A percentile compares a stretch with the other conserved stretches of the same genome.
Conservation (phyloP, 2,329 filamentous ascomycete species). For the Cryoendolithus antarcticus region DNA sequence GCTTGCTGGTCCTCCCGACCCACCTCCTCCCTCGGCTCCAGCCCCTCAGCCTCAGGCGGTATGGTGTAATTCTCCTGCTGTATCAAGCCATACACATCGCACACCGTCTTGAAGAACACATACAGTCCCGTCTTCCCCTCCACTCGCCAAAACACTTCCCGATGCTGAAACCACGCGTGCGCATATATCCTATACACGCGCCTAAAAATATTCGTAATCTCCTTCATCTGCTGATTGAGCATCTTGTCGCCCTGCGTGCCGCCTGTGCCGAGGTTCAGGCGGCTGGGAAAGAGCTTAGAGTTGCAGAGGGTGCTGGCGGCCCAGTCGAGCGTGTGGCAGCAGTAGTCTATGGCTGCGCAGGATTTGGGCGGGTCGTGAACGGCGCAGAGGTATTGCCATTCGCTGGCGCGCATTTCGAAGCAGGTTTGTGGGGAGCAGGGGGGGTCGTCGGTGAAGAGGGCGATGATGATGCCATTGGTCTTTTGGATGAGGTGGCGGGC, state of each 20-base stretch:
- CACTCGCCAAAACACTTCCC: constrained; percentile 87
- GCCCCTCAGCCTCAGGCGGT: constrained; percentile 79
- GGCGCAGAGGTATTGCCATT: constrained; percentile 98
- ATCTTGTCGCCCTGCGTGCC: constrained; percentile 18
- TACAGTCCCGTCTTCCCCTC: constrained; percentile 87
- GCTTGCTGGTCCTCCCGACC: constrained; percentile 6
- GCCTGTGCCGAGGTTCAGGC: constrained; percentile 47
- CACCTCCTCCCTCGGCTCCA: constrained; percentile 37
- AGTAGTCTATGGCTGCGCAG: constrained; percentile 98
- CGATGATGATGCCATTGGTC: constrained; percentile 83
- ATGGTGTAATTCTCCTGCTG: constrained; percentile 94
- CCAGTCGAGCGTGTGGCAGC: constrained; percentile 97
- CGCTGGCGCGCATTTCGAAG: constrained; percentile 94
- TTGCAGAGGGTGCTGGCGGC: constrained; percentile 89
- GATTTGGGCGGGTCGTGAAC: constrained; percentile 94
- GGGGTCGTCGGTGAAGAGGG: constrained; percentile 81
- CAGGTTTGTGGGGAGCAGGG: constrained; percentile 83
- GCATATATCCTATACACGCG: constrained; percentile 93
- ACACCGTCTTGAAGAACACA: constrained; percentile 93
- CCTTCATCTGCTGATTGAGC: constrained; percentile 53
- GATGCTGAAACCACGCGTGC: constrained; percentile 96
- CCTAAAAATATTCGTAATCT: constrained; percentile 88
- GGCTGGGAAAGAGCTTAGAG: constrained; percentile 86
- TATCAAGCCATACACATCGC: constrained; percentile 79
- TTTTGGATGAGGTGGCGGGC: constrained; percentile 92